Base-by-base conservation (phyloP, 441 rosid species). In the Gossypium gossypioides region DNA sequence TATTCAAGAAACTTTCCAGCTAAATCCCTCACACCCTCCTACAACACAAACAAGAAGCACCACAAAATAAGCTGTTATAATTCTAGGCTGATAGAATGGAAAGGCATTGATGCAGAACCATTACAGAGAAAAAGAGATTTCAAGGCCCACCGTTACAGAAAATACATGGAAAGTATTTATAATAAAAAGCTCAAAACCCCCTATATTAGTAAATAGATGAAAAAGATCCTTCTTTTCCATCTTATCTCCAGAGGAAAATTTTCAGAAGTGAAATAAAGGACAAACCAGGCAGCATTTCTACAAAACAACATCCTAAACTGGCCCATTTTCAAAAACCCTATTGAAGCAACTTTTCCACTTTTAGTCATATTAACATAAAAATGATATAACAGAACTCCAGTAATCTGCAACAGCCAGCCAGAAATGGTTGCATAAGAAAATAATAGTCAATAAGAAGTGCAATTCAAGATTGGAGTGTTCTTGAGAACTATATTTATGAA, bases 1-100 rank as follows among this genome's bases (percentile, higher is more conserved):
- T 90, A 91, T 78, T 84, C 88, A 44, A 88, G 87, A 80, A 91
- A 83, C 61, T 66, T 80, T 68, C 82, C 89, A 77, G 74, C 89
- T 80, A 85, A 81, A 70, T 65, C 75, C 81, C 76, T 88, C 74
- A 82, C 83, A 78, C 81, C 83, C 62, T 85, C 91, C 99, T 95
- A 90, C 79, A 88, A 75, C 65, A 24, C 6, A 24, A 24, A 24
- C 15, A 42, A 40, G 32, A 64, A 40, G 52, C 3, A 64, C 18
- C 52, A 37, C 12, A 21, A 19, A 46, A 55, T 52, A 24, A 18
- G 57, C 40, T n/a, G 54, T 64, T 21, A 42, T 5, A 21, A 42
- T 4, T 42, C 32, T 24, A 19, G 22, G 12, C 25, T 46, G 15
- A 66, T 42, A 66, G 6, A 66, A 46, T 46, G 46, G 55, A 6